Percentiles rank a stretch among this genome's conserved stretches.
These are phyloP conservation scores for Helotiales sp. DNA, from an alignment of 2,329 filamentous ascomycete genomes.

Conservation along the genomic window DNA sequence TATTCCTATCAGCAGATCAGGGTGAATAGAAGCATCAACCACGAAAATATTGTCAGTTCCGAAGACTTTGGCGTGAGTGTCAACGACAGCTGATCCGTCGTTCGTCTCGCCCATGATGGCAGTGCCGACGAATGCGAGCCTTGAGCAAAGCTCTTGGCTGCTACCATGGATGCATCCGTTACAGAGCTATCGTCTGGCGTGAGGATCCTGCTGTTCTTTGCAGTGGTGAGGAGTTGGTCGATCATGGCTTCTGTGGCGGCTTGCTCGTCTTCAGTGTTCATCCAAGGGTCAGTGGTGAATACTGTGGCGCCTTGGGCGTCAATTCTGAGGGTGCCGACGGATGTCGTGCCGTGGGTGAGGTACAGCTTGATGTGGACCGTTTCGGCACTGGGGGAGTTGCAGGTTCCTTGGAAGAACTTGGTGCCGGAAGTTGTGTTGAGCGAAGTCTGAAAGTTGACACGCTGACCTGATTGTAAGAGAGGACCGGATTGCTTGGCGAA, in stretches of 20 bases:
- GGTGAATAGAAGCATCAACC: slow-evolving; percentile 72
- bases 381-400: slow-evolving; percentile 45
- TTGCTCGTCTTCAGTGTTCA: slow-evolving; percentile 64
- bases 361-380: slow-evolving; percentile 55
- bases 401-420: slow-evolving; percentile 52
- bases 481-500: slow-evolving; percentile 48
- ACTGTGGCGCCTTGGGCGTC: slow-evolving; percentile 49
- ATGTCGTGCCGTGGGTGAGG: slow-evolving; percentile 56
- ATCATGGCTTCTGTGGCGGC: slow-evolving; percentile 57
- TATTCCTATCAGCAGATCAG: slow-evolving; percentile 72
- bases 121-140: slow-evolving; percentile 26
- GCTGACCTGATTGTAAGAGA: slow-evolving; percentile 49
- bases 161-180: slow-evolving; percentile 15
- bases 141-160: slow-evolving; percentile 6
- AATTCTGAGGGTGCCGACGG: slow-evolving; percentile 51
- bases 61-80: slow-evolving; percentile 66
- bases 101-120: slow-evolving; percentile 50
- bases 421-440: slow-evolving; percentile 50
- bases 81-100: slow-evolving; percentile 63
- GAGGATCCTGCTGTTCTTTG: slow-evolving; percentile 58
- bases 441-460: slow-evolving; percentile 55
- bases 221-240: slow-evolving; percentile 55
- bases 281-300: slow-evolving; percentile 50
- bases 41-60: slow-evolving; percentile 72
- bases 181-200: slow-evolving; percentile 29